These are phyloP conservation scores for Hyaloscypha finlandica DNA, from an alignment of 495 filamentous ascomycete genomes.

Conservation along the genomic window DNA sequence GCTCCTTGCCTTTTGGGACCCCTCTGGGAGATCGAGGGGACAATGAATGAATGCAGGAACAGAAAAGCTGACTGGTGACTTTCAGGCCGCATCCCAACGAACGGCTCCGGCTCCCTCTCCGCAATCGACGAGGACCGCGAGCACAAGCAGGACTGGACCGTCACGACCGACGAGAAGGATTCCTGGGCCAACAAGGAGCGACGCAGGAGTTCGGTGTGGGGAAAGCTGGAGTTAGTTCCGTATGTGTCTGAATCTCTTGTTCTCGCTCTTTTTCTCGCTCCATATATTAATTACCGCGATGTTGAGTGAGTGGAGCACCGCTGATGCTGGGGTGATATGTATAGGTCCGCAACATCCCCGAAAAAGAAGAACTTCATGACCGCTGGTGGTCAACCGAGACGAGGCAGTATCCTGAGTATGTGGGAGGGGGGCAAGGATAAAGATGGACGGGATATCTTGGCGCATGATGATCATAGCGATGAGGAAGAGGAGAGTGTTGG, in stretches of 20 bases:
- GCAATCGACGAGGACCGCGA: constrained; percentile 16
- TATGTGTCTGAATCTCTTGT: no score
- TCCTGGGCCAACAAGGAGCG: constrained; percentile 28
- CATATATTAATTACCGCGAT: no score
- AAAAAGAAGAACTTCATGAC: neutral
- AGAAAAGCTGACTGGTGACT: no score
- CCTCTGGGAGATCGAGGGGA: no score
- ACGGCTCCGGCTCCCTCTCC: neutral
- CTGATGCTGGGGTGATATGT: neutral
- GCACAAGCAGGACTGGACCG: constrained; percentile 29
- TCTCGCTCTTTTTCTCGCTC: no score
- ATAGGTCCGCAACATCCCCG: neutral
- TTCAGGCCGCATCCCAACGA: constrained; percentile 5
- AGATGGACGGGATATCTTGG: constrained; percentile 20
- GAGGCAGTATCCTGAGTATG: constrained; percentile 23
- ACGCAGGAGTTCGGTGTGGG: constrained; percentile 18
- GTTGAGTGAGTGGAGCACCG: no score
- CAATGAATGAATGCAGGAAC: no score
- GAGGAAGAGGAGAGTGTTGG: neutral
- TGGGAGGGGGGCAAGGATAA: constrained; percentile 26
- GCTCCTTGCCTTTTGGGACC: neutral
- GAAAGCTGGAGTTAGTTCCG: constrained; percentile 13
- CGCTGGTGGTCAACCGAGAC: neutral
- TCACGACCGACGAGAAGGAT: constrained; percentile 21
- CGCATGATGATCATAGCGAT: constrained; percentile 18